phyloP scores from a whole-genome alignment of 805 yeast genomes.

The Yarrowia yakushimensis region DNA sequence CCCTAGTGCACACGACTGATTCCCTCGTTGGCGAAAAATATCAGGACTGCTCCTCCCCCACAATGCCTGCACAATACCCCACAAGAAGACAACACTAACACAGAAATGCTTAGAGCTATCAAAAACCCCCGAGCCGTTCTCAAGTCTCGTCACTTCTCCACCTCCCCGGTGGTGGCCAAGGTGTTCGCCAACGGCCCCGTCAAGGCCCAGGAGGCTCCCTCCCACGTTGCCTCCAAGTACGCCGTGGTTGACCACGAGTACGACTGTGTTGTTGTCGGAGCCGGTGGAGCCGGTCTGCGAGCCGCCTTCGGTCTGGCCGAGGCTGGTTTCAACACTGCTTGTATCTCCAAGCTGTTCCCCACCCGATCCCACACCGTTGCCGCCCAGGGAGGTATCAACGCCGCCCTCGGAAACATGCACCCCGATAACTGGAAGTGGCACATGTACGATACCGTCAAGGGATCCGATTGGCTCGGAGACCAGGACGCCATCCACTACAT shows the following conservation, averaged over 20 bases:
- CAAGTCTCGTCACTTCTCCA: conserved; percentile 33
- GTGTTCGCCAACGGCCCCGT: conserved; percentile 40
- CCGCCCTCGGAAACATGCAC: conserved; percentile 98
- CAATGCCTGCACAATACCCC: neutral
- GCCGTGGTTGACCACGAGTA: conserved; percentile 96
- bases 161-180: conserved; percentile 34
- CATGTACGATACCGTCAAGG: conserved; percentile 98
- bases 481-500: conserved; percentile 98
- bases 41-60: neutral
- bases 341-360: conserved; percentile 94
- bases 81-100: neutral
- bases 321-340: conserved; percentile 96
- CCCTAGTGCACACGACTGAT: too few species aligned
- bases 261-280: conserved; percentile 97
- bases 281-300: conserved; percentile 98
- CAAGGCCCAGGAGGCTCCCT: conserved; percentile 48
- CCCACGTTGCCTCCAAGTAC: conserved; percentile 63
- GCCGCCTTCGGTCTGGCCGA: conserved; percentile 98
- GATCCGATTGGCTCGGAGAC: conserved; percentile 99
- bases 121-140: conserved; percentile 25
- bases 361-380: conserved; percentile 99
- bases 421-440: conserved; percentile 99
- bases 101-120: conserved; percentile 25
- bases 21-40: too few species aligned
- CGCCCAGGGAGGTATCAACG: conserved; percentile 99